Evolutionary conservation across 2,329 filamentous ascomycete genomes (phyloP), one percentile per base, ranked within the genome.

Genomic region (Microsporum ferrugineum): DNA sequence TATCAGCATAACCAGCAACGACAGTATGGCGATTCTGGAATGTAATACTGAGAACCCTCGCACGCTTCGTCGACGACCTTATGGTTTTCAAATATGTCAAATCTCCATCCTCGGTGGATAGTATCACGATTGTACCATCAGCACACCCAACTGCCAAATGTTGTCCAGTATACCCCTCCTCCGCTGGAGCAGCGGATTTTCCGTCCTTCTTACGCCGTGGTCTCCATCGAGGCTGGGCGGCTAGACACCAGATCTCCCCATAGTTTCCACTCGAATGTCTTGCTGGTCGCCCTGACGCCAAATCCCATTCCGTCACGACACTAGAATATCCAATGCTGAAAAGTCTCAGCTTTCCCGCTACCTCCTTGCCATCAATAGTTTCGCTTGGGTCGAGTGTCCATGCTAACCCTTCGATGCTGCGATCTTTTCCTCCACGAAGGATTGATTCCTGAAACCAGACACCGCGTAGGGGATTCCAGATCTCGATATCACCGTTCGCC

Each of bases 241-340:
- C 89, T 68, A 99, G 83, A 75, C 92, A 97, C 94, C 94, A 99
- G 64, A 97, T 92, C 70, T 96, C 91, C 66, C 91, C 91, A 73
- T 95, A 90, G 73, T 95, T 95, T 53, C 92, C 94, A 68, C 88
- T 91, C 17, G 89, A 90, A 73, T 95, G 88, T 62, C 88, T 84
- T 75, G 87, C 83, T 8, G 91, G 88, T 61, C 84, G 80, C 12
- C 89, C 90, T 65, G 85, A 88, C 66, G 85, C 84, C 29, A 99
- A 79, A 76, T 97, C 88, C 94, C 94, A 99, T 75, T 99, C 94
- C 0, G 91, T 96, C 55, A 99, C 85, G 29, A 87, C 88, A 59
- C 88, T 89, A 23, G 91, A 95, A 72, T 94, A 95, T 61, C 92
- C 92, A 71, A 96, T 95, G 75, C 92, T 97, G 78, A 99, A 99